These are phyloP conservation scores for Penicillium macrosclerotiorum DNA, from an alignment of 495 filamentous ascomycete genomes.

Conservation along the genomic window DNA sequence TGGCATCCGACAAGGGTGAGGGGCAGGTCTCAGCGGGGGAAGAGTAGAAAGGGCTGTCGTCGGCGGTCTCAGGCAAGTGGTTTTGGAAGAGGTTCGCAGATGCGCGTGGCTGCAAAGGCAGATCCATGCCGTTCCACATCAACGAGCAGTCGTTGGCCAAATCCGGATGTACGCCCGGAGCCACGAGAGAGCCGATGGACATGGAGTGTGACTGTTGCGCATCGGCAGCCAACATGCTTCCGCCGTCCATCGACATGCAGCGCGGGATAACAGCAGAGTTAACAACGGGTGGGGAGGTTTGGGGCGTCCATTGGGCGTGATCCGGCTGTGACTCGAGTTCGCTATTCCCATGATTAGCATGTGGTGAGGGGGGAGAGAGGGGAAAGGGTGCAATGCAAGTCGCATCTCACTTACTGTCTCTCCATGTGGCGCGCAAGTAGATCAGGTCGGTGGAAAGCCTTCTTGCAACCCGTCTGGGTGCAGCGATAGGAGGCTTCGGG, in stretches of 20 bases:
- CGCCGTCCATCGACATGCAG: constrained; percentile 26
- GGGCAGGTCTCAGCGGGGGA: constrained; percentile 44
- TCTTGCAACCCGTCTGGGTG: constrained; percentile 65
- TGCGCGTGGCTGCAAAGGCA: constrained; percentile 35
- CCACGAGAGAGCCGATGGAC: constrained; percentile 47
- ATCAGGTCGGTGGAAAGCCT: constrained; percentile 78
- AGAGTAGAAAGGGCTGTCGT: constrained; percentile 44
- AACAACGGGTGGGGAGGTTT: constrained; percentile 18
- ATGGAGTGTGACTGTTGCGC: constrained; percentile 37
- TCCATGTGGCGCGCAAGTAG: constrained; percentile 76
- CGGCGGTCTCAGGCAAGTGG: constrained; percentile 37
- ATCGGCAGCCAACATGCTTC: constrained; percentile 26
- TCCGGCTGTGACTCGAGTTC: constrained; percentile 43
- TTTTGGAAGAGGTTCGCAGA: constrained; percentile 30
- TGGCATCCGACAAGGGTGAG: constrained; percentile 41
- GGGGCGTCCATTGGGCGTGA: constrained; percentile 31
- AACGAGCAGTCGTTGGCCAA: constrained; percentile 36
- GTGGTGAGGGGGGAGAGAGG: too few species aligned
- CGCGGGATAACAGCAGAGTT: constrained; percentile 26
- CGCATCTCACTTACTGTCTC: constrained; percentile 66
- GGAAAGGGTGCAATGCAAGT: too few species aligned
- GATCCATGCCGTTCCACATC: constrained; percentile 39
- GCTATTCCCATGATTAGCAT: constrained; percentile 24
- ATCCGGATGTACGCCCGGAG: constrained; percentile 41
- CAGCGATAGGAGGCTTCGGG: constrained; percentile 66